Percentiles rank a stretch among this genome's conserved stretches.
These are phyloP conservation scores for Prototheca wickerhamii DNA, from an alignment of 163 green algal species.

Conservation along the genomic window DNA sequence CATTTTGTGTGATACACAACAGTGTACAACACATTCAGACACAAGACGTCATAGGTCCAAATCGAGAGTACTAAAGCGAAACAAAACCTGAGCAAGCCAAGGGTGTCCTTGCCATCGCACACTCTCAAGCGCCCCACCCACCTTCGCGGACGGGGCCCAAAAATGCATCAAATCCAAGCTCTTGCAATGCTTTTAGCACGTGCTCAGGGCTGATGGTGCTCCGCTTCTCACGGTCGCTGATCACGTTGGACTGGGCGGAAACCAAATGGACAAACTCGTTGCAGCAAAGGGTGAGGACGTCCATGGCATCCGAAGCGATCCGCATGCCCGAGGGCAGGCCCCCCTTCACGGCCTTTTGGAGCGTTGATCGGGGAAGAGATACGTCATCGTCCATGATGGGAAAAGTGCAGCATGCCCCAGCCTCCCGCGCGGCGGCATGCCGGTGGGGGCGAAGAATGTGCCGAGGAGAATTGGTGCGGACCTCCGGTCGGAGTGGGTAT, in stretches of 20 bases:
- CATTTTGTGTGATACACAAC: too few species aligned
- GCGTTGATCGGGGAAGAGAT: conserved; percentile 19
- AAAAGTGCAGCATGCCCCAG: too few species aligned
- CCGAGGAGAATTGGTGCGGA: too few species aligned
- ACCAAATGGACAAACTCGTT: conserved; percentile 34
- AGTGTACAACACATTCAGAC: too few species aligned
- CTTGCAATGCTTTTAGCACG: conserved; percentile 24
- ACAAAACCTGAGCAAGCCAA: too few species aligned
- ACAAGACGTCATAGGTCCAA: too few species aligned
- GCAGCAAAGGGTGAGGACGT: conserved; percentile 28
- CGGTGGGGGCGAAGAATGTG: too few species aligned
- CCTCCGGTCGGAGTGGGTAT: too few species aligned
- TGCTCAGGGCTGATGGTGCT: conserved; percentile 29
- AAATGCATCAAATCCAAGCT: conserved; percentile 25
- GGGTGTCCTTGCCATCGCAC: too few species aligned
- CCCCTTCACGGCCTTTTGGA: conserved; percentile 25
- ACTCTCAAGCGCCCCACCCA: too few species aligned
- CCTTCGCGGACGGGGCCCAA: conserved; percentile 1
- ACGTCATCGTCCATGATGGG: conserved; percentile 23
- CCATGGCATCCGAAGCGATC: conserved; percentile 18
- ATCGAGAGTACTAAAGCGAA: too few species aligned
- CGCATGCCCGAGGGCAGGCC: conserved; percentile 24
- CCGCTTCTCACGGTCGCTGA: conserved; percentile 29
- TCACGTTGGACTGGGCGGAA: conserved; percentile 23
- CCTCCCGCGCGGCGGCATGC: too few species aligned